Evolutionary conservation across 176 grass and related monocot species (phyloP).

Genomic region (Ampelocalamus luodianensis): DNA sequence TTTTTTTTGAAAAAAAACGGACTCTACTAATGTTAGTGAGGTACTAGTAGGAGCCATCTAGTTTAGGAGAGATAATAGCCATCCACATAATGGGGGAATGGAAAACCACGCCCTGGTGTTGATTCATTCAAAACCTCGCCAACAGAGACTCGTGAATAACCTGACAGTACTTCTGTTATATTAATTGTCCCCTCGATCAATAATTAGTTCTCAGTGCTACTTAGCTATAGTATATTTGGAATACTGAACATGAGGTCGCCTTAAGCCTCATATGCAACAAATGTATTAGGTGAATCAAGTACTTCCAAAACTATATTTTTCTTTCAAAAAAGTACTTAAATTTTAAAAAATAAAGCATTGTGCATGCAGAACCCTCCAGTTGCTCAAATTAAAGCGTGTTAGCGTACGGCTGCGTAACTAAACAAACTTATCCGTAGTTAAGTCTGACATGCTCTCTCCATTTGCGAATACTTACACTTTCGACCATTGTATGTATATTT

Average conservation of each 20-base stretch:
- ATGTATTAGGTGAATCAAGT: not conserved
- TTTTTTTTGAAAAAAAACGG: too few species aligned
- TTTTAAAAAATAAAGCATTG: not conserved
- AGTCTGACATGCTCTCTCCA: too few species aligned
- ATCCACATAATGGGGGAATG: too few species aligned
- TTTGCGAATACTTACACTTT: too few species aligned
- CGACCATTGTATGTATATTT: too few species aligned
- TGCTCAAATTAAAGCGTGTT: too few species aligned
- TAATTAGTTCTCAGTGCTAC: not conserved
- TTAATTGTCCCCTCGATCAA: not conserved
- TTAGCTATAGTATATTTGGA: not conserved
- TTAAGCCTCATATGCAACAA: not conserved
- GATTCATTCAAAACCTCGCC: not conserved
- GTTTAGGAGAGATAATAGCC: too few species aligned
- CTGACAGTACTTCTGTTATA: not conserved
- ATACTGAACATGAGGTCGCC: not conserved
- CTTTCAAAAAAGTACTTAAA: not conserved
- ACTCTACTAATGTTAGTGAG: too few species aligned
- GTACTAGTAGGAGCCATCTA: too few species aligned
- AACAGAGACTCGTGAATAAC: not conserved
- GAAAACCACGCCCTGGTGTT: not conserved
- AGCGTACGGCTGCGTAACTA: not conserved
- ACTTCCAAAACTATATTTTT: not conserved
- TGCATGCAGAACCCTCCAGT: not conserved
- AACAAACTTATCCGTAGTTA: conserved; percentile 1